A percentile compares a stretch with the other conserved stretches of the same genome.
Conservation (phyloP, 1,284 basidiomycete genomes). For the Sutorius eximius region DNA sequence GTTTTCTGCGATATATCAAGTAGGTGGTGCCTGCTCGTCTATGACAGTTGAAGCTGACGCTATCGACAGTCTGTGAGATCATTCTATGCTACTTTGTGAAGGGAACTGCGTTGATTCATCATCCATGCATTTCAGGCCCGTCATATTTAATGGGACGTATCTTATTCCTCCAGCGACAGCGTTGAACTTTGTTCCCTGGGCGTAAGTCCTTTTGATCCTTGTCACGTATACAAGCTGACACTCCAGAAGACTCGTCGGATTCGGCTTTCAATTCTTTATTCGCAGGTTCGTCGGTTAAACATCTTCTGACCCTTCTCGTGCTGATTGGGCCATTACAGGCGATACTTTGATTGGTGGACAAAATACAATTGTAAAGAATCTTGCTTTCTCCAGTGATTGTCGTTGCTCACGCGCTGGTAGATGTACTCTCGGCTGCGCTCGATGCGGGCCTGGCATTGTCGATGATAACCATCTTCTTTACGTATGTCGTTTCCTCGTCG, state of each 20-base stretch:
- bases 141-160: constrained; percentile 37
- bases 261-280: constrained; percentile 63
- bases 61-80: constrained; percentile 24
- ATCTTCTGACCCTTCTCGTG: constrained; percentile 30
- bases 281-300: constrained; percentile 36
- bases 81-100: not conserved
- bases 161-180: constrained; percentile 43
- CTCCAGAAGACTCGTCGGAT: constrained; percentile 43
- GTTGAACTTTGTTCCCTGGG: constrained; percentile 44
- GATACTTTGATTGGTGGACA: constrained; percentile 69
- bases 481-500: constrained; percentile 22
- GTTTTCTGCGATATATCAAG: constrained; percentile 48
- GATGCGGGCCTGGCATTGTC: constrained; percentile 56
- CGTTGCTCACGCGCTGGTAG: constrained; percentile 23
- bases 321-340: constrained; percentile 38
- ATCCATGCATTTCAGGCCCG: constrained; percentile 15
- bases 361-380: constrained; percentile 59
- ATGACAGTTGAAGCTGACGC: not conserved
- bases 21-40: constrained; percentile 12
- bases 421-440: constrained; percentile 61
- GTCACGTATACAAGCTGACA: not conserved
- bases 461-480: constrained; percentile 54
- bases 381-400: not conserved
- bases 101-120: not conserved
- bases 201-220: constrained; percentile 22